A percentile compares a stretch with the other conserved stretches of the same genome.
These are phyloP conservation scores for Colletotrichum spinosum DNA, from an alignment of 2,329 filamentous ascomycete genomes.

Conservation along the genomic window DNA sequence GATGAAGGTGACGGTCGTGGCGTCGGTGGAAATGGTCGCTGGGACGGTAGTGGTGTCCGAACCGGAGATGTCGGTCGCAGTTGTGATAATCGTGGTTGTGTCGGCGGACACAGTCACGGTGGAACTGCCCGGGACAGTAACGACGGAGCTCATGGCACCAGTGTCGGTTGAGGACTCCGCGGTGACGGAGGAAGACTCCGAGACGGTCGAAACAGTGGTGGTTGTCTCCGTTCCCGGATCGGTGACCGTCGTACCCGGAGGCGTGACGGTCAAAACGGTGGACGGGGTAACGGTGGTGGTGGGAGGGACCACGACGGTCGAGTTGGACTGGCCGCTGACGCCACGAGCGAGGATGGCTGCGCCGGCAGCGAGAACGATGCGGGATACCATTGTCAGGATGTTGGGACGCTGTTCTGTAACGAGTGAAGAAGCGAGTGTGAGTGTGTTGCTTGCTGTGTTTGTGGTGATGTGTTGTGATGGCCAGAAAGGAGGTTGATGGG, in stretches of 20 bases:
- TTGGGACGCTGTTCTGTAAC: not conserved
- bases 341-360: slow-evolving; percentile 23
- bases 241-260: not conserved
- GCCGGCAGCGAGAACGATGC: slow-evolving; percentile 19
- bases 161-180: not conserved
- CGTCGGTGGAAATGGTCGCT: not conserved
- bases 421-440: not conserved
- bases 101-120: not conserved
- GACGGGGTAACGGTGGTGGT: slow-evolving; percentile 1
- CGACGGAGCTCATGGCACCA: not conserved
- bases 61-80: not conserved
- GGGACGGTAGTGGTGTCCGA: not conserved
- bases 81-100: not conserved
- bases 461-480: too few relatives aligned
- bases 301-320: not conserved
- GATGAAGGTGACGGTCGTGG: not conserved
- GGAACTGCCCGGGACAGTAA: not conserved
- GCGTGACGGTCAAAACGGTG: slow-evolving; percentile 6
- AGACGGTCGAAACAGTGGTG: not conserved
- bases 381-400: slow-evolving; percentile 14
- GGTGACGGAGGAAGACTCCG: not conserved
- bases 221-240: not conserved
- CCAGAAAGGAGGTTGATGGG: too few relatives aligned
- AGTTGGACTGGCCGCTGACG: slow-evolving; percentile 26
- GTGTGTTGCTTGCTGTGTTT: too few relatives aligned